A percentile compares a stretch with the other conserved stretches of the same genome.
Conservation (phyloP, 163 green algal species). For the Smithsoniella earleae region DNA sequence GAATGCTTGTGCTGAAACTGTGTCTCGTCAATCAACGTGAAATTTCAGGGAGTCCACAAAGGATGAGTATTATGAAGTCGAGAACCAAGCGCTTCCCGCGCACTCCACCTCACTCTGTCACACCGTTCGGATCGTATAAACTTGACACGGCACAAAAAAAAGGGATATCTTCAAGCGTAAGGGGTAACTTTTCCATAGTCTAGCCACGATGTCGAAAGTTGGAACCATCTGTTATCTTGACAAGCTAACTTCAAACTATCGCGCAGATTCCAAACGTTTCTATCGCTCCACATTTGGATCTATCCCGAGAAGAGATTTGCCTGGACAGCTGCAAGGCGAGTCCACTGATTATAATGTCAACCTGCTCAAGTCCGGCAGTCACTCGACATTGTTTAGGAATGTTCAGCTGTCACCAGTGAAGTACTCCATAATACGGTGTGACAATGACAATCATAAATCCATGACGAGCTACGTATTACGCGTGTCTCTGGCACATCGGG, state of each 20-base stretch:
- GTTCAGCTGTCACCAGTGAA: not conserved
- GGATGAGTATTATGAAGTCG: not conserved
- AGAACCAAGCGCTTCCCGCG: not conserved
- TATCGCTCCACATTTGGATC: not conserved
- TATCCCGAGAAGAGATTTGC: not conserved
- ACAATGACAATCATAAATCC: not conserved
- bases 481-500: not conserved
- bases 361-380: not conserved
- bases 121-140: not conserved
- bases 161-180: not conserved
- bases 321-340: not conserved
- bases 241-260: not conserved
- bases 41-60: not conserved
- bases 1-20: not conserved
- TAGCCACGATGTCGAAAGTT: not conserved
- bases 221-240: not conserved
- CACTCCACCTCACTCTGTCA: not conserved
- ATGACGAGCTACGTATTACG: not conserved
- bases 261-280: not conserved
- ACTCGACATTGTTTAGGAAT: not conserved
- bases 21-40: not conserved
- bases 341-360: not conserved
- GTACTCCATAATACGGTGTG: conserved; percentile 7
- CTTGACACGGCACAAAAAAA: not conserved
- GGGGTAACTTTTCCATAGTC: not conserved